Percentiles rank a stretch among this genome's conserved stretches.
Evolutionary conservation across 2,329 filamentous ascomycete genomes (phyloP).

Genomic region (Chaetomium sp.): DNA sequence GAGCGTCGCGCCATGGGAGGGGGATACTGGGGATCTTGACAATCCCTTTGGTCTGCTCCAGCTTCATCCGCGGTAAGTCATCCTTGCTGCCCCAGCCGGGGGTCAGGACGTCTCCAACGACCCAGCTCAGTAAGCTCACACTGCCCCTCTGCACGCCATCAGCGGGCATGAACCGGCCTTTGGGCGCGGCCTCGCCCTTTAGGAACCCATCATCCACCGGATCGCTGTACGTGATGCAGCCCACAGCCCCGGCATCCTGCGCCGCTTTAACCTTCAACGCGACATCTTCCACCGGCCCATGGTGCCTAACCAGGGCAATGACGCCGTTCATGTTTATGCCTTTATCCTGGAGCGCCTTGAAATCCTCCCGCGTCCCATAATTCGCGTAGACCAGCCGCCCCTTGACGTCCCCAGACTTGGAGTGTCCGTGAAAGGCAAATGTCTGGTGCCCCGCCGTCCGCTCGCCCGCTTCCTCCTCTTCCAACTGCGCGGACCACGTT

Average conservation of each 20-base stretch:
- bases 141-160: conserved; percentile 78
- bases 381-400: conserved; percentile 89
- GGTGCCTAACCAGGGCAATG: conserved; percentile 77
- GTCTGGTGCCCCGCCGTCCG: conserved; percentile 62
- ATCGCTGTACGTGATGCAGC: conserved; percentile 89
- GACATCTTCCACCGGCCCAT: conserved; percentile 64
- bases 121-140: conserved; percentile 74
- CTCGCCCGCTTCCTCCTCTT: conserved; percentile 69
- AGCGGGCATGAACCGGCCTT: conserved; percentile 71
- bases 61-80: conserved; percentile 56
- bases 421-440: conserved; percentile 79
- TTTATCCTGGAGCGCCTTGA: conserved; percentile 61
- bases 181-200: conserved; percentile 64
- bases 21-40: conserved; percentile 84
- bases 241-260: conserved; percentile 75
- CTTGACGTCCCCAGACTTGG: conserved; percentile 75
- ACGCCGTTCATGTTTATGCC: conserved; percentile 70
- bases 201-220: conserved; percentile 77
- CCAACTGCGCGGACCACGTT: conserved; percentile 72
- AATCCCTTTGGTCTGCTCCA: conserved; percentile 65
- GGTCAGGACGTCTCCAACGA: conserved; percentile 85
- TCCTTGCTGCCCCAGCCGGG: conserved; percentile 75
- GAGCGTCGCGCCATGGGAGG: conserved; percentile 81
- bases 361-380: conserved; percentile 81
- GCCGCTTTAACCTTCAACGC: conserved; percentile 86